Evolutionary conservation across 495 filamentous ascomycete genomes (phyloP), one percentile per base, ranked within the genome.

Genomic region (Acidomyces sp.): DNA sequence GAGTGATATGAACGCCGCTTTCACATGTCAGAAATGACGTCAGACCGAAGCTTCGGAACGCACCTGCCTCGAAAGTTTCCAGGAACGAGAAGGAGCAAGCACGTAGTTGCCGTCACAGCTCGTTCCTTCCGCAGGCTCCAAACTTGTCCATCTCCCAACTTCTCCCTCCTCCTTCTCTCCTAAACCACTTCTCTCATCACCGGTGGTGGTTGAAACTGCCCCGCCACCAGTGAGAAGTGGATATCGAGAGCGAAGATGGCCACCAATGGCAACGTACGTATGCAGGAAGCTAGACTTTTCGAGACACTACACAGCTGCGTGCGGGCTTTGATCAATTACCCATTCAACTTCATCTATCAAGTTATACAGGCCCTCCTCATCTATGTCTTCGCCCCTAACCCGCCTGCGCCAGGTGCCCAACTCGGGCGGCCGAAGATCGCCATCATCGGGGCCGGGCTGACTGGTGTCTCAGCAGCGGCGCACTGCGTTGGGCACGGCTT

Each of bases 401-500:
- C 82, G 12, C 84, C 80, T 0, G 67, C 66, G 11, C 74, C 75
- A 10, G 59, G 65, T 15, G 57, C 66, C 1, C 46, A 55, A 4
- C 58, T 78, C 22, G 55, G 65, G 23, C 61, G 73, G 19, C 82
- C 80, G 27, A 74, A 72, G 41, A 70, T 90, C 36, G 84, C 83
- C n/a, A 62, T 90, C 33, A 84, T 90, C 46, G 85, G 83, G 4
- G 80, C 83, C 17, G 83, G 85, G 6, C 61, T 92, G 30, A 93
- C 84, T 0, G 85, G 85, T 28, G 74, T 92, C 2, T 84, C 81
- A 0, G 74, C 81, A 6, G 85, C 85, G 3, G 75, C 80, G 4
- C 84, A 93, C 58, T 87, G 82, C 59, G 73, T 88, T 21, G 83
- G 82, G 10, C 82, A 93, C 74, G 81, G 83, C 33, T 86, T 87